Base-by-base conservation (phyloP, 352 stramenopile species). In the Plasmopara muralis region DNA sequence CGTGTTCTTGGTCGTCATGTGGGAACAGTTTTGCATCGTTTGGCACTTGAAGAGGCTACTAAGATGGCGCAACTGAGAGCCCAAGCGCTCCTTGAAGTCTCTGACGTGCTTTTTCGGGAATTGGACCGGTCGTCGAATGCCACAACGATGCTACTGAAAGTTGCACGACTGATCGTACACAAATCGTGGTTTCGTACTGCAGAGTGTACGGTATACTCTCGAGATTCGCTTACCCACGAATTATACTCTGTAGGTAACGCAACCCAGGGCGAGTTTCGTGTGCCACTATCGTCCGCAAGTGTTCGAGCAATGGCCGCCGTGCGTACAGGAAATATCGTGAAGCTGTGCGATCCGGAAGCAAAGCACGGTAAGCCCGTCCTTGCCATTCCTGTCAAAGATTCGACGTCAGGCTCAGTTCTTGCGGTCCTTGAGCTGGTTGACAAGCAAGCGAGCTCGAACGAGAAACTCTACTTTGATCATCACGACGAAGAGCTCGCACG, bases 371-470 rank as follows among this genome's bases (percentile, higher is more conserved):
- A 57, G 25, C 80, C 69, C 15, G 70, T 96, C 25, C 63, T 96
- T 25, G 83, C 72, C 0, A 71, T 95, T 15, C 87, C 87, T 0
- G 86, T 96, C 18, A 85, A 85, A 37, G 79, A 93, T 62, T 64
- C 72, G 0, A 73, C 70, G 3, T 60, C 63, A 20, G 76, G 73
- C n/a, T 50, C 64, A 14, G 74, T 93, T 7, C 66, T 90, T 2
- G 79, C 74, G 41, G 74, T 85, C 18, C 43, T 90, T 18, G 79
- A 85, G 57, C 69, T 90, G 28, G 46, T 83, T 37, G 78, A 86
- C 58, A 87, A 87, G 43, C 33, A 39, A 10, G 28, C 31, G 5
- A 57, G 30, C 6, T 47, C 40, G 40, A 14, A 9, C 9, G 46
- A 72, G 2, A 87, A 87, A 58, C 57, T 69, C 39, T 87, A 82